Conservation (phyloP, 2,329 filamentous ascomycete genomes). For the Colletotrichum sp. region DNA sequence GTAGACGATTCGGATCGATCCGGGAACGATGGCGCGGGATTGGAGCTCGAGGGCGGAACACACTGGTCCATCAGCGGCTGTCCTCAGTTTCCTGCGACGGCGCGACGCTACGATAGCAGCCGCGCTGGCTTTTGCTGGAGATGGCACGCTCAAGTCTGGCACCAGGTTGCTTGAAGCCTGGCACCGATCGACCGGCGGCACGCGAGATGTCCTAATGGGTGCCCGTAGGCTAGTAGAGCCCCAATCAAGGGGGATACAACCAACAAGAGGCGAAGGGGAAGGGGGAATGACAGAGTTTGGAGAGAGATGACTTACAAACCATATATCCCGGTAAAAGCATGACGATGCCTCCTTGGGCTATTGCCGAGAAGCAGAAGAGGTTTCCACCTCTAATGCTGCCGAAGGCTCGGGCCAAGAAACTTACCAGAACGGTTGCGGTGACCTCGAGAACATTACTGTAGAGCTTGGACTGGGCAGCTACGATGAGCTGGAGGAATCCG, state of each 20-base stretch:
- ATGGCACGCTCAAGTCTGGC: not conserved
- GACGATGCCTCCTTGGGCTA: slow-evolving; percentile 69
- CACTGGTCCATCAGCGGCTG: slow-evolving; percentile 41
- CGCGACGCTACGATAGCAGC: not conserved
- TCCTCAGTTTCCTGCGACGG: not conserved
- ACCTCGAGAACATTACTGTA: slow-evolving; percentile 72
- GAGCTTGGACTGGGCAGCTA: slow-evolving; percentile 71
- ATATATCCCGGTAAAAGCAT: slow-evolving; percentile 70
- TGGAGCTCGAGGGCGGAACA: slow-evolving; percentile 67
- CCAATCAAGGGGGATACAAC: not conserved
- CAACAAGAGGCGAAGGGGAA: not conserved
- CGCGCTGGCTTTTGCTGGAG: not conserved
- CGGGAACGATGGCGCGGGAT: slow-evolving; percentile 71
- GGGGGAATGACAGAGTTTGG: not conserved
- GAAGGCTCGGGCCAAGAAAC: slow-evolving; percentile 66
- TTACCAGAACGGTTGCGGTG: slow-evolving; percentile 63
- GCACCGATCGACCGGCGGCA: not conserved
- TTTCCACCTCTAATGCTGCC: slow-evolving; percentile 58
- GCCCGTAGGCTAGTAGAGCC: not conserved
- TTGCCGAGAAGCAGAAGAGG: slow-evolving; percentile 69
- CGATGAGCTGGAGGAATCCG: slow-evolving; percentile 71
- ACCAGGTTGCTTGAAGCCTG: not conserved
- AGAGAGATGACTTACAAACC: slow-evolving; percentile 46
- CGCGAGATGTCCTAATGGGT: not conserved
- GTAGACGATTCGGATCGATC: slow-evolving; percentile 76